Percentiles rank a stretch among this genome's conserved stretches.
These are phyloP conservation scores for Cytospora mali DNA, from an alignment of 2,329 filamentous ascomycete genomes.

Conservation along the genomic window DNA sequence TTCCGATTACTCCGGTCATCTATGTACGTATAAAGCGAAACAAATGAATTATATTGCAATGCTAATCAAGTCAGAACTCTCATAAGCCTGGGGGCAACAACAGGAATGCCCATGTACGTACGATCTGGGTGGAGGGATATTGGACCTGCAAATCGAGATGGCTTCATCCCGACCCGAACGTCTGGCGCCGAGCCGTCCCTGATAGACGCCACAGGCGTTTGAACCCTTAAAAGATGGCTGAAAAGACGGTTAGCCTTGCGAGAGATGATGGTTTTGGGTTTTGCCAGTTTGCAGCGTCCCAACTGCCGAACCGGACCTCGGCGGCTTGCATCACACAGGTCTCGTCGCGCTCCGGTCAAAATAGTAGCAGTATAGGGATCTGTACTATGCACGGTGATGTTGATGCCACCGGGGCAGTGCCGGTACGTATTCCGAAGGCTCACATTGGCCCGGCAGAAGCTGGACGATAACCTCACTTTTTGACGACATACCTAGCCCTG, in stretches of 20 bases:
- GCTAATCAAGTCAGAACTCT: too few relatives aligned
- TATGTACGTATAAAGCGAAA: too few relatives aligned
- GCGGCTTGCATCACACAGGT: constrained; percentile 17
- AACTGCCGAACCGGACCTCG: constrained; percentile 26
- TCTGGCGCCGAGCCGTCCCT: too few relatives aligned
- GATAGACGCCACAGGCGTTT: too few relatives aligned
- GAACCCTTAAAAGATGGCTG: too few relatives aligned
- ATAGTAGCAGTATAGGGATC: neutral
- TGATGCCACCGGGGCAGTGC: neutral
- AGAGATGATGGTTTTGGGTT: neutral
- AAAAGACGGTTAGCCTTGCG: too few relatives aligned
- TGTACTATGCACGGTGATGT: neutral
- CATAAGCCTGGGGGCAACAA: too few relatives aligned
- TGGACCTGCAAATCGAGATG: too few relatives aligned
- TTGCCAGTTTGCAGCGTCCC: neutral
- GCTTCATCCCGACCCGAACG: too few relatives aligned
- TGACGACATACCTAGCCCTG: neutral
- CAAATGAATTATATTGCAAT: too few relatives aligned
- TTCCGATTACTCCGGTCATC: constrained; percentile 20
- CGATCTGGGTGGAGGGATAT: too few relatives aligned
- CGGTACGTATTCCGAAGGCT: neutral
- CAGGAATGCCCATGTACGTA: too few relatives aligned
- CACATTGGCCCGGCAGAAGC: neutral
- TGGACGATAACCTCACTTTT: neutral
- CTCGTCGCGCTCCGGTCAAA: neutral